Evolutionary conservation across 768 basidiomycete genomes (phyloP).

Genomic region (Psilocybe subaeruginosa): DNA sequence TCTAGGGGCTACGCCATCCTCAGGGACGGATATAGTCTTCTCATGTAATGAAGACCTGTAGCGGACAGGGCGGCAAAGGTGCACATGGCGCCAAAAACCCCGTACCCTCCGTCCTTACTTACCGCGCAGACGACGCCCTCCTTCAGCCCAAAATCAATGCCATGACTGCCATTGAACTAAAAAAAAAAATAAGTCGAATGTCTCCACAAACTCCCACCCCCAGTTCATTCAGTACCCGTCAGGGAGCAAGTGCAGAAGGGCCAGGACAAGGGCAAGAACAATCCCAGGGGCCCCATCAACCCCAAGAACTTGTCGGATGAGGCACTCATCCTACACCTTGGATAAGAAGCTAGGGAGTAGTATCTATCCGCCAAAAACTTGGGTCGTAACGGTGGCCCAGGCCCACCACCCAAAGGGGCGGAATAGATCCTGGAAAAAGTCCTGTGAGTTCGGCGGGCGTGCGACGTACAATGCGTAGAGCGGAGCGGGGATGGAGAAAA

Average conservation of each 20-base stretch:
- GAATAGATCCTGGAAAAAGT: conserved; percentile 65
- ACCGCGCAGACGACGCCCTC: conserved; percentile 13
- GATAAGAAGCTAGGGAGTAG: conserved; percentile 10
- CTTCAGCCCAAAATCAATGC: conserved; percentile 51
- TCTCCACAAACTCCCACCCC: conserved; percentile 55
- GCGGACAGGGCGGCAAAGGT: conserved; percentile 23
- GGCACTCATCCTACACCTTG: conserved; percentile 17
- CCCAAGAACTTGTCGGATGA: conserved; percentile 12
- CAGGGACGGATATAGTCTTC: too few species aligned
- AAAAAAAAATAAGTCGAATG: conserved; percentile 55
- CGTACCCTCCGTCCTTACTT: not conserved
- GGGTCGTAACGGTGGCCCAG: conserved; percentile 87
- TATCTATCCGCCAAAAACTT: conserved; percentile 82
- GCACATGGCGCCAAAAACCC: conserved; percentile 22
- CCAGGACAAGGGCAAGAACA: conserved; percentile 6
- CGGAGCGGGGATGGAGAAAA: conserved; percentile 89
- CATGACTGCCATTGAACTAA: conserved; percentile 65
- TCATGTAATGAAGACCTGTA: not conserved
- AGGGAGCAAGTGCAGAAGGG: conserved; percentile 19
- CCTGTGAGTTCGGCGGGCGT: conserved; percentile 42
- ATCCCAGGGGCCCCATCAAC: not conserved
- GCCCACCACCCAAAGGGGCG: conserved; percentile 95
- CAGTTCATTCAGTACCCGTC: conserved; percentile 53
- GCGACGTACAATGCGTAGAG: conserved; percentile 69
- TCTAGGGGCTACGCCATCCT: too few species aligned